These are phyloP conservation scores for Brasenia schreberi DNA, from an alignment of 164 flowering plant species.

Conservation along the genomic window DNA sequence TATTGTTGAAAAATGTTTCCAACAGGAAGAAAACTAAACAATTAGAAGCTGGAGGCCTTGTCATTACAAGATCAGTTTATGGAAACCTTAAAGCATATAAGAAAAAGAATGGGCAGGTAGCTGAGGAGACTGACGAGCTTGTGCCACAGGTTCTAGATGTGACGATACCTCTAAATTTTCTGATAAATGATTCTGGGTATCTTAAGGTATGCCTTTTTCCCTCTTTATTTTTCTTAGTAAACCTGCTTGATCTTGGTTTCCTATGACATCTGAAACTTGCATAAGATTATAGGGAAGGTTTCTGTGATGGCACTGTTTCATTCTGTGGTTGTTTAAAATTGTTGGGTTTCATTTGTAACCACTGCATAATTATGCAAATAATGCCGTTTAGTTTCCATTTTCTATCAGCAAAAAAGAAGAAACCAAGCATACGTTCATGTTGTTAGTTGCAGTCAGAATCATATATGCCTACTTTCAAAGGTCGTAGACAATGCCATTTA, in stretches of 20 bases:
- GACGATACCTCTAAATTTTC: slow-evolving; percentile 74
- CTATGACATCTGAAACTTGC: neutral
- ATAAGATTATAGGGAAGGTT: neutral
- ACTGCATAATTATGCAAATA: no score
- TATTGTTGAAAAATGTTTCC: slow-evolving; percentile 64
- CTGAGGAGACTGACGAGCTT: slow-evolving; percentile 25
- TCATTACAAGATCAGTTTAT: slow-evolving; percentile 62
- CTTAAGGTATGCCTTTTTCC: slow-evolving; percentile 50
- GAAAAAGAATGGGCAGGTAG: slow-evolving; percentile 17
- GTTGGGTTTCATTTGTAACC: no score
- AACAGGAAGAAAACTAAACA: slow-evolving; percentile 69
- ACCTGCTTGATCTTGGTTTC: neutral
- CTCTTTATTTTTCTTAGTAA: neutral
- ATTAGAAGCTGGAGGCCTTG: slow-evolving; percentile 54
- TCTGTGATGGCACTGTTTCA: neutral
- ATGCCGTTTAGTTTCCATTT: no score
- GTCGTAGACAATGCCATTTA: no score
- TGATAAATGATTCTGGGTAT: slow-evolving; percentile 76
- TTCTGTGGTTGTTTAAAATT: no score
- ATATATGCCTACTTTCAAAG: no score
- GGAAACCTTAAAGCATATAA: slow-evolving; percentile 46
- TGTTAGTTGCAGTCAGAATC: no score
- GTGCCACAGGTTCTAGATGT: slow-evolving; percentile 63
- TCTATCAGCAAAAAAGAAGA: no score
- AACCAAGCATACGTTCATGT: no score